Base-by-base conservation (phyloP, 805 yeast species). In the Yarrowia sp. region DNA sequence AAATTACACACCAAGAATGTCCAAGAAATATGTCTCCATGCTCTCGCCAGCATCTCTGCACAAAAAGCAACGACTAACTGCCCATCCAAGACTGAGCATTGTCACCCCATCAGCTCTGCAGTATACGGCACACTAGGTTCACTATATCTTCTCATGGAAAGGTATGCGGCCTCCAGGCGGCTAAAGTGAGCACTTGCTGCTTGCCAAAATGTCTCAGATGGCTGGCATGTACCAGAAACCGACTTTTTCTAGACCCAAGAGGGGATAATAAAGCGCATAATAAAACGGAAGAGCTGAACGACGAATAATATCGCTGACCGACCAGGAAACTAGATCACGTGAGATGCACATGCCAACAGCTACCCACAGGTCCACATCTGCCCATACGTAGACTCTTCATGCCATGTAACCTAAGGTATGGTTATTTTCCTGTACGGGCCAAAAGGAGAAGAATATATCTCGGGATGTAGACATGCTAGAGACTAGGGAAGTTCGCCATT, bases 111-210 rank as follows among this genome's bases (percentile, higher is more conserved):
- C 14, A 19, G 15, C 55, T 8, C n/a, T 19, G 44, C 44, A 53
- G 60, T 14, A 20, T 8, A 53, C 60, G 60, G 60, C 55, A 49
- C 39, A 10, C 14, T n/a, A 34, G 15, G 39, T 49, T 49, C 34
- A 14, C 38, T 10, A 36, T 36, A 9, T 36, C 38, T 30, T 44
- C 49, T 20, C 49, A 20, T 15, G n/a, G 33, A 44, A 12, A 20
- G 38, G 13, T 36, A 46, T 46, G 24, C 50, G 50, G 34, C 17
- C 30, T 24, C 50, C 17, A 15, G 50, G 50, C 50, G 34, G 34
- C 50, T 46, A 24, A 44, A 46, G 36, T 24, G 34, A 46, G 33
- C 30, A 44, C 12, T 44, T 44, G 49, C 49, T 44, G 10, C 12
- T 1, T 20, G 33, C 24, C 46, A 20, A 9, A 6, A 20, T 36